Conservation (phyloP, 1,284 basidiomycete species). For the Apiotrichum mycotoxinovorans region DNA sequence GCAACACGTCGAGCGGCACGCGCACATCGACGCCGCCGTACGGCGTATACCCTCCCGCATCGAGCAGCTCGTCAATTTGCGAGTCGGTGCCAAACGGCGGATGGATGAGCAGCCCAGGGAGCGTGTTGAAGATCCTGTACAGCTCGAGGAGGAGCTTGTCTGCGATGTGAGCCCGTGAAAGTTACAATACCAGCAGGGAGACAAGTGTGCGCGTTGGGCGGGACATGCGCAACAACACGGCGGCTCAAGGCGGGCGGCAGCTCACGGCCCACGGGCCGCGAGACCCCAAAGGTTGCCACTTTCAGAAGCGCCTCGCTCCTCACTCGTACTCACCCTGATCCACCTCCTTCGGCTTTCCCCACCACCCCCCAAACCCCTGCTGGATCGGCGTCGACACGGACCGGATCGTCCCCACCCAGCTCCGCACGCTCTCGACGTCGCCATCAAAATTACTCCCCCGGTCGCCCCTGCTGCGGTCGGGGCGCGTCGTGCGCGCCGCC, state of each 20-base stretch:
- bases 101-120: constrained; percentile 46
- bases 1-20: constrained; percentile 45
- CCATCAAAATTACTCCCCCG: constrained; percentile 39
- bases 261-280: neutral
- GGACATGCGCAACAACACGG: too few species aligned
- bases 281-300: neutral
- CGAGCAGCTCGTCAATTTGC: constrained; percentile 44
- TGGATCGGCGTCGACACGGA: constrained; percentile 29
- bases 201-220: too few species aligned
- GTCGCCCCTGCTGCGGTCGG: constrained; percentile 19
- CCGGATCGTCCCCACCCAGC: constrained; percentile 49
- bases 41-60: constrained; percentile 46
- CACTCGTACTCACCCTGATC: constrained; percentile 38
- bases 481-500: constrained; percentile 27
- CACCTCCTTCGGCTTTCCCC: constrained; percentile 35
- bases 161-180: constrained; percentile 16
- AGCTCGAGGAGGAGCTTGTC: constrained; percentile 43
- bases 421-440: constrained; percentile 45
- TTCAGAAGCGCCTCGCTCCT: neutral
- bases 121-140: constrained; percentile 44
- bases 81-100: constrained; percentile 42
- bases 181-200: too few species aligned
- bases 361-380: constrained; percentile 31
- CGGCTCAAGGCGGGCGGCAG: too few species aligned
- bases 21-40: constrained; percentile 47